Base-by-base conservation (phyloP, 2,329 filamentous ascomycete species). In the Fusarium aywerte region DNA sequence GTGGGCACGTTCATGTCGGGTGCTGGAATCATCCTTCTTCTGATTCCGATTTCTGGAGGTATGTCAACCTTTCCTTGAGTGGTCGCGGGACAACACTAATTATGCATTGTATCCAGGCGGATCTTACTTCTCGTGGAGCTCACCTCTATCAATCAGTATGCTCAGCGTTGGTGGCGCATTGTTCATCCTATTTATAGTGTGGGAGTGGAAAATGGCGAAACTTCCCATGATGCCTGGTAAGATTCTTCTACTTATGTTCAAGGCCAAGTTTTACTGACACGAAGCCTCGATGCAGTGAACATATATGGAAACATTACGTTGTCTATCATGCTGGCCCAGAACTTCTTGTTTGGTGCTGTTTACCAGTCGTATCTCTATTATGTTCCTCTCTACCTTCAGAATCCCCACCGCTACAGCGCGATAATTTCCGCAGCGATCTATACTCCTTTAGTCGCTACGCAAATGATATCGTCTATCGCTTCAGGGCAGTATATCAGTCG, bases 191-290 rank as follows among this genome's bases (percentile, higher is more conserved):
- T 59, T 59, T 3, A 6, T 59, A 2, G 12, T 36, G 4, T 59
- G 53, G 40, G 56, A 59, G 23, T 59, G 56, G 56, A 59, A 59
- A 11, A 31, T 59, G 40, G 52, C 56, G 13, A 59, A 59, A 1
- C 56, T 59, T 49, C 56, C 56, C 1, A 59, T 59, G 52, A 59
- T 59, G 56, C 56, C 56, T 1, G 9, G 55, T 49, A 20, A 33
- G 51, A 20, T 1, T 25, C 7, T 8, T 8, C 20, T n/a, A 20
- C 8, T 4, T 7, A 20, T 11, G 9, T 13, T n/a, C 10, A 10
- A 7, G 16, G 7, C n/a, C 9, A 8, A 18, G 15, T 7, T 1
- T n/a, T 4, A 35, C 16, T n/a, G 16, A 35, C 12, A 8, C 4
- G 4, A n/a, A 8, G 7, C 5, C 4, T 7, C 27, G 27, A 13